Percentiles rank a stretch among this genome's conserved stretches.
Conservation (phyloP, 495 filamentous ascomycete genomes). For the Darksidea phi region DNA sequence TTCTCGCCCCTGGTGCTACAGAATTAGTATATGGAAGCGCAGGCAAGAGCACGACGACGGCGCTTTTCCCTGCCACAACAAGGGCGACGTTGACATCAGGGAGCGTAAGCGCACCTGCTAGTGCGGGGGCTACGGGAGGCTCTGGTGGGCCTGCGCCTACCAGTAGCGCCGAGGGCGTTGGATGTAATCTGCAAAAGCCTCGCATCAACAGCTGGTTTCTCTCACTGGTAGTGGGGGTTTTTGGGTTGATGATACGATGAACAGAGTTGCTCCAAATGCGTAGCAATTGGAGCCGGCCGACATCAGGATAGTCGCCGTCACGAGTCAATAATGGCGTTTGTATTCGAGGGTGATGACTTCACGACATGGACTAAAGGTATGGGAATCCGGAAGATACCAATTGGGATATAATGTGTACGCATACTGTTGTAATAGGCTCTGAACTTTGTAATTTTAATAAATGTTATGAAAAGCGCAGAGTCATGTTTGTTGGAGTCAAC, state of each 20-base stretch:
- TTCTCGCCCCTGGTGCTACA: slow-evolving; percentile 37
- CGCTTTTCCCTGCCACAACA: slow-evolving; percentile 32
- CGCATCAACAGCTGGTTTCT: not conserved
- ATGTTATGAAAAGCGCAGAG: no score
- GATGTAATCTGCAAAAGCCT: not conserved
- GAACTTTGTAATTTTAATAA: no score
- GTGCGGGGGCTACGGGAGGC: slow-evolving; percentile 10
- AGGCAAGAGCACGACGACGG: slow-evolving; percentile 16
- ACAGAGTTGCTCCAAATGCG: no score
- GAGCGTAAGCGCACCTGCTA: not conserved
- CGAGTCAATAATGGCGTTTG: no score
- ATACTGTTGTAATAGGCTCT: no score
- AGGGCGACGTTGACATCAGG: slow-evolving; percentile 4
- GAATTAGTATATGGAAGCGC: slow-evolving; percentile 33
- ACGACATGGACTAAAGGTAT: no score
- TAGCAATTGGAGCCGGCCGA: no score
- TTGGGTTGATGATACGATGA: not conserved
- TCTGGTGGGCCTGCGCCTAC: slow-evolving; percentile 6
- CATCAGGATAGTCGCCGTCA: no score
- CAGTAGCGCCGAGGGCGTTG: slow-evolving; percentile 5
- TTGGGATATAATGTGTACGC: no score
- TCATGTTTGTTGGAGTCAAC: no score
- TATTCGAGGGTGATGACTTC: no score
- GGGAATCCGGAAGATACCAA: no score
- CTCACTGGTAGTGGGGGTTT: not conserved